Base-by-base conservation (phyloP, 192 early-diverging fungal genomes). In the Coemansia sp. region DNA sequence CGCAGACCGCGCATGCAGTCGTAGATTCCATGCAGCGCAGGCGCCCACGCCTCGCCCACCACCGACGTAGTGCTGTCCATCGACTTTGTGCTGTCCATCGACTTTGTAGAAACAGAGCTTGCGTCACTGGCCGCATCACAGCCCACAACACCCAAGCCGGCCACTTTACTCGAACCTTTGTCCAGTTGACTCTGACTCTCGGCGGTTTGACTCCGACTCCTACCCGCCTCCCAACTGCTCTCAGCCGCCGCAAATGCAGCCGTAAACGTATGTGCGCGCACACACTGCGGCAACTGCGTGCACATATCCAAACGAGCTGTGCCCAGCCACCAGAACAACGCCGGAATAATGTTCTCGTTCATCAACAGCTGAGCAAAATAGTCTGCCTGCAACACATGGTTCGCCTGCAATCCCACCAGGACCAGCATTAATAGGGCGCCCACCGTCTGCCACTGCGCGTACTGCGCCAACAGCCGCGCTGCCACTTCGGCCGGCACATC, bases 301-400 rank as follows among this genome's bases (percentile, higher is more conserved):
- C 64, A 65, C 41, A 74, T 43, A 35, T 68, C 64, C 1, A 74
- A 62, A 9, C 62, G 61, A 8, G 72, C 68, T 6, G 77, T 80
- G 14, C 77, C 77, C 64, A 80, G 57, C 77, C 77, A 80, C 77
- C 77, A 80, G 56, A 80, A 80, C 45, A 74, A 16, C 0, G 77
- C 77, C 4, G 72, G 72, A 12, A 80, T 80, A 21, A 80, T 39
- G 65, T 80, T 74, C 50, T 74, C 68, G 59, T 80, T 80, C 71
- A 80, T 74, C 64, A 80, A 51, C 14, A 80, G 59, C 62, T 80
- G 77, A 8, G 77, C 71, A 45, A 74, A 38, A 45, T 74, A 80
- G 62, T 74, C 77, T 22, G 68, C 72, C 57, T 80, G 77, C 72
- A 80, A 23, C 16, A 74, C 72, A 50, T 80, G 71, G 68, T 68